These are phyloP conservation scores for Wilhelminamyces savonicus DNA, from an alignment of 805 yeast species.

Conservation along the genomic window DNA sequence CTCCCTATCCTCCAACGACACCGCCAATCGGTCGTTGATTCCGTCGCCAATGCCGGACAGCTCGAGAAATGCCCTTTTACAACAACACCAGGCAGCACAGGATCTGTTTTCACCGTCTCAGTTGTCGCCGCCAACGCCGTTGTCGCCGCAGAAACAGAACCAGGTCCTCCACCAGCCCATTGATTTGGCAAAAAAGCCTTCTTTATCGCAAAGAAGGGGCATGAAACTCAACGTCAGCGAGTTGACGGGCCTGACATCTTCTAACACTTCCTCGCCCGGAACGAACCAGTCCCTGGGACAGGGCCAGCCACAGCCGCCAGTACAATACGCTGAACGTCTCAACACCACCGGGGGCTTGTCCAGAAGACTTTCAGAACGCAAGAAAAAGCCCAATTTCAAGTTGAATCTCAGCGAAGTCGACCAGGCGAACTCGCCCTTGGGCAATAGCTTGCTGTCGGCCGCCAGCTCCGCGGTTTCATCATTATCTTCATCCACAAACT, in stretches of 20 bases:
- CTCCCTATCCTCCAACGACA: slow-evolving; percentile 6
- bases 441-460: too few relatives aligned
- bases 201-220: slow-evolving; percentile 50
- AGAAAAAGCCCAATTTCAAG: slow-evolving; percentile 33
- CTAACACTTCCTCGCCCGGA: background rate
- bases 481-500: slow-evolving; percentile 13
- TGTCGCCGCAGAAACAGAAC: too few relatives aligned
- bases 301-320: too few relatives aligned
- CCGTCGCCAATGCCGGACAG: slow-evolving; percentile 4
- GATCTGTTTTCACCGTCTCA: too few relatives aligned
- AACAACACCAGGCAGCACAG: too few relatives aligned
- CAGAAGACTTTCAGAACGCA: slow-evolving; percentile 32
- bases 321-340: slow-evolving; percentile 6
- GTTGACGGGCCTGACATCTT: slow-evolving; percentile 3
- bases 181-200: slow-evolving; percentile 29
- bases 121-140: too few relatives aligned
- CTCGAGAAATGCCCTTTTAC: too few relatives aligned
- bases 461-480: slow-evolving; percentile 11
- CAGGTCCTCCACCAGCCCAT: too few relatives aligned
- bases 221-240: slow-evolving; percentile 42
- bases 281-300: too few relatives aligned
- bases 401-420: slow-evolving; percentile 23
- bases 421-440: too few relatives aligned
- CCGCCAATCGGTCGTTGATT: slow-evolving; percentile 1
- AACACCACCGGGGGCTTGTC: slow-evolving; percentile 29